A percentile compares a stretch with the other conserved stretches of the same genome.
phyloP scores from a whole-genome alignment of 371 early-diverging fungal genomes.

The Rhizomucor miehei region DNA sequence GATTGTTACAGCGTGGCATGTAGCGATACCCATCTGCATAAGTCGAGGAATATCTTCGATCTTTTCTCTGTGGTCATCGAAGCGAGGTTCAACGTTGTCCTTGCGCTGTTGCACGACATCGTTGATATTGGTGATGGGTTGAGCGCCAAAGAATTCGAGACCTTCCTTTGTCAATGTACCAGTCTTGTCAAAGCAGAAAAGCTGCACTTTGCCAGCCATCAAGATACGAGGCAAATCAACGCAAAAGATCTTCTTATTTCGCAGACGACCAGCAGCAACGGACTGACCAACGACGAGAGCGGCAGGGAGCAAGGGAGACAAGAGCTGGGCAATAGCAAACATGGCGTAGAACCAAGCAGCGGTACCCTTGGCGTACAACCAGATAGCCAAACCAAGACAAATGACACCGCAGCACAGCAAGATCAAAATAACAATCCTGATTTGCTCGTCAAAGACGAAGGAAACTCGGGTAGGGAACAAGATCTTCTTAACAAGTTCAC shows the following conservation, averaged over 20 bases:
- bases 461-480: constrained; percentile 62
- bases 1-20: constrained; percentile 81
- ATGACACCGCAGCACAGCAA: constrained; percentile 57
- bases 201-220: constrained; percentile 89
- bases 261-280: constrained; percentile 71
- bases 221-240: constrained; percentile 83
- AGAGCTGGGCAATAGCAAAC: constrained; percentile 71
- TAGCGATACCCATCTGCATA: constrained; percentile 64
- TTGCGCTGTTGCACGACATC: constrained; percentile 27
- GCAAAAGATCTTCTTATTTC: constrained; percentile 64
- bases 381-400: constrained; percentile 51
- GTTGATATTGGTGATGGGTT: constrained; percentile 24
- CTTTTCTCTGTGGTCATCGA: constrained; percentile 28
- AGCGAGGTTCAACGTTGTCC: constrained; percentile 11
- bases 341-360: constrained; percentile 64
- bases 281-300: constrained; percentile 72
- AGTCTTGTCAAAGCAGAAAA: constrained; percentile 84
- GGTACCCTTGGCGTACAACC: constrained; percentile 42
- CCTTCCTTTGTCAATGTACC: constrained; percentile 69
- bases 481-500: constrained; percentile 74
- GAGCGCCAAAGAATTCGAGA: constrained; percentile 56
- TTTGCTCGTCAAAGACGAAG: constrained; percentile 67
- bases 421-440: constrained; percentile 65
- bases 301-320: constrained; percentile 65
- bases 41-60: constrained; percentile 33